Conservation (phyloP, 1,139 yeast species). For the Blastobotrys capitulatus region DNA sequence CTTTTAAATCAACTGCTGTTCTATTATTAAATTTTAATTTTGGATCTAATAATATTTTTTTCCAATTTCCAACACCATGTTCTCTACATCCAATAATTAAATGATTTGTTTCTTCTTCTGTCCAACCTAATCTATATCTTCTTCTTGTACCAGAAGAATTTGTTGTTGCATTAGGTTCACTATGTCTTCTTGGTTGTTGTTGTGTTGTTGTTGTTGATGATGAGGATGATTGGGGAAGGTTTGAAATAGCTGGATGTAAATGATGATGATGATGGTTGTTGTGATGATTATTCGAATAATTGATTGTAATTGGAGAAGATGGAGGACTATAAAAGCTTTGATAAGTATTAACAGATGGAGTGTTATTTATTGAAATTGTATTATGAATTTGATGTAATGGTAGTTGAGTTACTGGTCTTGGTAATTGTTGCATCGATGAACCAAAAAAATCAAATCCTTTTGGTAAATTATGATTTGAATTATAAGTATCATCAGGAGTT, state of each 20-base stretch:
- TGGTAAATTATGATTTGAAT: no score
- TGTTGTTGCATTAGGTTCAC: background rate
- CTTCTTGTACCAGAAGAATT: background rate
- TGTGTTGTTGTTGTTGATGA: background rate
- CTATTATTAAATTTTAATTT: conserved; percentile 37
- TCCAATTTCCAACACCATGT: conserved; percentile 45
- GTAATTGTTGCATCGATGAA: no score
- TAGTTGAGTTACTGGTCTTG: no score
- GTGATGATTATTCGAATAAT: background rate
- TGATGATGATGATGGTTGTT: background rate
- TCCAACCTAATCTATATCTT: conserved; percentile 37
- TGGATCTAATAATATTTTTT: conserved; percentile 40
- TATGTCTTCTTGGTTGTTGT: background rate
- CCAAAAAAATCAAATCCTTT: no score
- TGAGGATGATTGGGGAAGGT: background rate
- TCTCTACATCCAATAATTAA: conserved; percentile 39
- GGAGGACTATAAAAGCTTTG: background rate
- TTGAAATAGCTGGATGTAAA: background rate
- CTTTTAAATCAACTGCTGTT: conserved; percentile 40
- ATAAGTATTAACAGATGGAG: background rate
- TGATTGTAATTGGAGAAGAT: background rate
- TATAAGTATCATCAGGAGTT: no score
- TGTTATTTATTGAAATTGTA: background rate
- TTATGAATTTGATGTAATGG: no score
- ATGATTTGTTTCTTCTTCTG: conserved; percentile 38